Evolutionary conservation across 352 stramenopile species (phyloP).

Genomic region (Phytophthora quininea): DNA sequence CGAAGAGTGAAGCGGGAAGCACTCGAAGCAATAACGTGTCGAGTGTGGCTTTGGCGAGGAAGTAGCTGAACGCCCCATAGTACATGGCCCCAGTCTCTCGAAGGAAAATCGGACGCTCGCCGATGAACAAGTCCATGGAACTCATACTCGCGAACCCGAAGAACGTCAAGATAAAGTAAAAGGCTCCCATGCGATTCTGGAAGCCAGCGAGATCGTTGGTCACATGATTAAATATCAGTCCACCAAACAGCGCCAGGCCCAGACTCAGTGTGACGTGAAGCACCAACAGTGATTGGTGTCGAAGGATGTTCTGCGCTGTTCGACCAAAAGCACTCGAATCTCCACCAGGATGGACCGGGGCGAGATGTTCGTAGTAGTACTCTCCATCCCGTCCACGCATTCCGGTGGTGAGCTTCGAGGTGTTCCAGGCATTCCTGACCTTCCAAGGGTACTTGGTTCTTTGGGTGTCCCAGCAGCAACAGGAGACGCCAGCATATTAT

Average conservation of each 20-base stretch:
- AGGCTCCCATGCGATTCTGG: conserved; percentile 78
- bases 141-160: conserved; percentile 81
- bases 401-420: conserved; percentile 27
- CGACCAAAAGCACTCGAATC: conserved; percentile 63
- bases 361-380: conserved; percentile 6
- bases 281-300: conserved; percentile 63
- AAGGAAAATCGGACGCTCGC: conserved; percentile 70
- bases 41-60: conserved; percentile 65
- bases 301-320: conserved; percentile 67
- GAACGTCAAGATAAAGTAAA: conserved; percentile 83
- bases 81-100: conserved; percentile 75
- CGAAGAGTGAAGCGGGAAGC: conserved; percentile 70
- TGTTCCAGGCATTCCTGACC: conserved; percentile 15
- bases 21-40: conserved; percentile 74
- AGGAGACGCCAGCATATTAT: conserved; percentile 37
- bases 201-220: conserved; percentile 78
- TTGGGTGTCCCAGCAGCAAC: neutral
- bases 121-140: conserved; percentile 80
- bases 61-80: conserved; percentile 78
- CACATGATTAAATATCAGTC: conserved; percentile 75
- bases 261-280: conserved; percentile 64
- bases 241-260: conserved; percentile 56
- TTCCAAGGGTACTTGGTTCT: conserved; percentile 13
- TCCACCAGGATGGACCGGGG: conserved; percentile 52
- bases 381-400: neutral